Conservation (phyloP, 306 rosid genomes). For the Medicago lupulina region DNA sequence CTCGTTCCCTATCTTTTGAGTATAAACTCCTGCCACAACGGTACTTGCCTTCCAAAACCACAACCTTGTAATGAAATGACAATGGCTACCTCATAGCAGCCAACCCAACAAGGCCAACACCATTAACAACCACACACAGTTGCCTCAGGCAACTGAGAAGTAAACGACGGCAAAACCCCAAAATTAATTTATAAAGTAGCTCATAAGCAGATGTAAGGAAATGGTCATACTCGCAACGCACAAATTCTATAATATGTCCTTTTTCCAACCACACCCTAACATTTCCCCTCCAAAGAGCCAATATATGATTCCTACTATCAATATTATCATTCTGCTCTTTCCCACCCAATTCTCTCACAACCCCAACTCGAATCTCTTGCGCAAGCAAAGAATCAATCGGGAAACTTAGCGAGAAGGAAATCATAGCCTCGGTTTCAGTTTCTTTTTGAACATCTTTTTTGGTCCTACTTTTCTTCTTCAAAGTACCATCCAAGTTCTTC, state of each 20-base stretch:
- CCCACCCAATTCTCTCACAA: slow-evolving; percentile 79
- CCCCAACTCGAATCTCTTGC: slow-evolving; percentile 79
- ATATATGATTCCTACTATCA: slow-evolving; percentile 86
- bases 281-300: slow-evolving; percentile 85
- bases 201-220: slow-evolving; percentile 83
- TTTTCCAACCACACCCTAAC: slow-evolving; percentile 78
- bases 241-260: slow-evolving; percentile 79
- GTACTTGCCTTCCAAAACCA: slow-evolving; percentile 82
- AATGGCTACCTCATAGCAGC: slow-evolving; percentile 93
- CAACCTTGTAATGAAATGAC: slow-evolving; percentile 82
- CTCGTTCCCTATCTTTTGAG: slow-evolving; percentile 75
- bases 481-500: slow-evolving; percentile 65
- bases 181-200: slow-evolving; percentile 79
- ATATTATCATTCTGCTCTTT: slow-evolving; percentile 91
- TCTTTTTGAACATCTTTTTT: slow-evolving; percentile 78
- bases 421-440: slow-evolving; percentile 93
- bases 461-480: slow-evolving; percentile 46
- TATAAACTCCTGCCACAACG: slow-evolving; percentile 97
- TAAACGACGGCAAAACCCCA: slow-evolving; percentile 76
- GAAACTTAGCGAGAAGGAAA: slow-evolving; percentile 81
- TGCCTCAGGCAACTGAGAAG: slow-evolving; percentile 65
- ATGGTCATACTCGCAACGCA: slow-evolving; percentile 69
- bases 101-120: slow-evolving; percentile 94
- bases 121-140: slow-evolving; percentile 74
- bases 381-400: slow-evolving; percentile 81